A percentile compares a stretch with the other conserved stretches of the same genome.
phyloP scores from a whole-genome alignment of 257 asterid genomes.

The Ilex asprella region DNA sequence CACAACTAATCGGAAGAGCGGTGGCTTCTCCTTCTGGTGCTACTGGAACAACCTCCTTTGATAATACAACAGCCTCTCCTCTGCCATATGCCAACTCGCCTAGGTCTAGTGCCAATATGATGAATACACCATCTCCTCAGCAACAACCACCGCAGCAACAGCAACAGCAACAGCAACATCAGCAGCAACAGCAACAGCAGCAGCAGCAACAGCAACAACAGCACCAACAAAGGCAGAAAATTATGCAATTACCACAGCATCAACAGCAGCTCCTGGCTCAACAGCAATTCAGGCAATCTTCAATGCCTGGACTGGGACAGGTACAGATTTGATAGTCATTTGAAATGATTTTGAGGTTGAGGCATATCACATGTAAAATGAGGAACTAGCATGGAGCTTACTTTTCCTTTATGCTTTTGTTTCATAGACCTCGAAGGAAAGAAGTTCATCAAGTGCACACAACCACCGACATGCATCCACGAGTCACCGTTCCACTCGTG shows the following conservation, averaged over 20 bases:
- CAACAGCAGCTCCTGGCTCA: conserved; percentile 82
- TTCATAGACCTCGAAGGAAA: too few relatives aligned
- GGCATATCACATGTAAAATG: background rate
- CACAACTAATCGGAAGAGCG: conserved; percentile 68
- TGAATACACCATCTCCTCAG: conserved; percentile 98
- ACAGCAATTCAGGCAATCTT: conserved; percentile 73
- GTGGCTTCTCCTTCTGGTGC: conserved; percentile 87
- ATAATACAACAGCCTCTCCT: conserved; percentile 74
- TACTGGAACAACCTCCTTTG: conserved; percentile 57
- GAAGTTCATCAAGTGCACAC: too few relatives aligned
- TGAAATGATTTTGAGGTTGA: conserved; percentile 4
- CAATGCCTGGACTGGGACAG: conserved; percentile 84
- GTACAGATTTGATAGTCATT: conserved; percentile 27
- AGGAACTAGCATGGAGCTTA: background rate
- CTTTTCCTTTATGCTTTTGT: too few relatives aligned
- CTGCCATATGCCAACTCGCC: conserved; percentile 91
- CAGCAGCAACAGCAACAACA: conserved; percentile 50
- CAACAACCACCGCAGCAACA: conserved; percentile 56
- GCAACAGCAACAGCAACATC: conserved; percentile 72
- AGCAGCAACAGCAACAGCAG: conserved; percentile 58
- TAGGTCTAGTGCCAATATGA: conserved; percentile 73
- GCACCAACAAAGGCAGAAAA: conserved; percentile 80
- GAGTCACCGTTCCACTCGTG: too few relatives aligned
- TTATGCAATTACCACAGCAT: conserved; percentile 69
- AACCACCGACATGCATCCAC: too few relatives aligned